Conservation (phyloP, 2,329 filamentous ascomycete species). For the Nemania sp. region DNA sequence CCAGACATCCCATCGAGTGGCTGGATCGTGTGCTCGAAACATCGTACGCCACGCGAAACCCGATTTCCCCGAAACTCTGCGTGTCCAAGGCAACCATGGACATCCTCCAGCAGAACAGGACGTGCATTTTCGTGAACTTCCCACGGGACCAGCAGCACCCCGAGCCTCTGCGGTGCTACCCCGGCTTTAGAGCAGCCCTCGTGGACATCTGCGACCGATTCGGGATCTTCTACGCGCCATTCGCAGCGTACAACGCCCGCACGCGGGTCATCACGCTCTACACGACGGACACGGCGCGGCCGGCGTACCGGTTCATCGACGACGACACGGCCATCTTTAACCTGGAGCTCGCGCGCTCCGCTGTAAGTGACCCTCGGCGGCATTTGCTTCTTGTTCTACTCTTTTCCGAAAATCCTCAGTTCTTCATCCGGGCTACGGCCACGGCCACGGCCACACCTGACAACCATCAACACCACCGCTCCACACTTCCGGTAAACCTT, state of each 20-base stretch:
- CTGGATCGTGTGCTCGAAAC: constrained; percentile 44
- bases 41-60: constrained; percentile 37
- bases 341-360: constrained; percentile 36
- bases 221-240: constrained; percentile 40
- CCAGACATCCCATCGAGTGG: constrained; percentile 38
- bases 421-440: not conserved
- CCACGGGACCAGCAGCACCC: constrained; percentile 3
- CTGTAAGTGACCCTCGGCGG: constrained; percentile 29
- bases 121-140: constrained; percentile 24
- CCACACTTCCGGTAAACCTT: not conserved
- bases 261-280: constrained; percentile 39
- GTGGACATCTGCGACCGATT: constrained; percentile 41
- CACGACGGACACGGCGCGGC: constrained; percentile 23
- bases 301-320: constrained; percentile 15
- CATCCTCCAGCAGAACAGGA: constrained; percentile 15
- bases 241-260: constrained; percentile 39
- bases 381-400: not conserved
- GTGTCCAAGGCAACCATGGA: constrained; percentile 25
- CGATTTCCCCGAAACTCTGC: constrained; percentile 26
- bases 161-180: constrained; percentile 39
- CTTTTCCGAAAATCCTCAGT: not conserved
- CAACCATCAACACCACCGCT: too few relatives aligned
- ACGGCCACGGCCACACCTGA: too few relatives aligned
- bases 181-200: constrained; percentile 41
- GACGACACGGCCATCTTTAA: constrained; percentile 38